Evolutionary conservation across 2,329 filamentous ascomycete genomes (phyloP).

Genomic region (Phialophora tarda): DNA sequence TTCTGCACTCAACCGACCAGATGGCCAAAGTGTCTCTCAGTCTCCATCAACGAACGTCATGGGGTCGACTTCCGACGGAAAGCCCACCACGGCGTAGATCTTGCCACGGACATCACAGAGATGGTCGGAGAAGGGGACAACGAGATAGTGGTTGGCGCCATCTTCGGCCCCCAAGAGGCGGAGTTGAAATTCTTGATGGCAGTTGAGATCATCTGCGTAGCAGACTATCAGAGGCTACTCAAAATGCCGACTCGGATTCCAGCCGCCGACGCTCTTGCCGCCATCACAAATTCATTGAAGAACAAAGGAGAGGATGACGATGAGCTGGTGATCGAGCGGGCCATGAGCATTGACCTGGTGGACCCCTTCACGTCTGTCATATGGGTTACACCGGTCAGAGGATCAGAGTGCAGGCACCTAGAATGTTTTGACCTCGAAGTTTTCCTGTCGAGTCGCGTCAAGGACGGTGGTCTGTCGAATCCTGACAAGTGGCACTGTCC

Average conservation of each 20-base stretch:
- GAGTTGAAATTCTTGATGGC: slow-evolving; percentile 62
- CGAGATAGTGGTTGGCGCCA: slow-evolving; percentile 60
- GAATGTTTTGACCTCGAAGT: slow-evolving; percentile 91
- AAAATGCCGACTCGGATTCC: slow-evolving; percentile 50
- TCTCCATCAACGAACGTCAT: slow-evolving; percentile 66
- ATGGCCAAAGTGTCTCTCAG: slow-evolving; percentile 75
- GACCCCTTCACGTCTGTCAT: slow-evolving; percentile 71
- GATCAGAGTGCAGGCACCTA: slow-evolving; percentile 71
- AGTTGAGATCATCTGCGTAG: slow-evolving; percentile 70
- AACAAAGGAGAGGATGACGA: slow-evolving; percentile 61
- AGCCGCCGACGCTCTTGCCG: slow-evolving; percentile 57
- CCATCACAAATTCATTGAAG: slow-evolving; percentile 55
- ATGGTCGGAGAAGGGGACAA: slow-evolving; percentile 67
- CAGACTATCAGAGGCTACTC: slow-evolving; percentile 50
- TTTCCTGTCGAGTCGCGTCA: slow-evolving; percentile 71
- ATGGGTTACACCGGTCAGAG: slow-evolving; percentile 74
- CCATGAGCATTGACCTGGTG: slow-evolving; percentile 66
- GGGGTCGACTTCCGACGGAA: slow-evolving; percentile 66
- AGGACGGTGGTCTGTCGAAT: slow-evolving; percentile 49
- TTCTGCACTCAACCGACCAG: slow-evolving; percentile 60
- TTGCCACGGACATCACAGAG: slow-evolving; percentile 74
- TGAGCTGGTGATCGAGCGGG: slow-evolving; percentile 65
- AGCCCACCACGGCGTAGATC: slow-evolving; percentile 73
- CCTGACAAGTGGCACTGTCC: slow-evolving; percentile 86
- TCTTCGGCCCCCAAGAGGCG: slow-evolving; percentile 45